These are phyloP conservation scores for Leccinum pachyderme DNA, from an alignment of 1,284 basidiomycete genomes.

Conservation along the genomic window DNA sequence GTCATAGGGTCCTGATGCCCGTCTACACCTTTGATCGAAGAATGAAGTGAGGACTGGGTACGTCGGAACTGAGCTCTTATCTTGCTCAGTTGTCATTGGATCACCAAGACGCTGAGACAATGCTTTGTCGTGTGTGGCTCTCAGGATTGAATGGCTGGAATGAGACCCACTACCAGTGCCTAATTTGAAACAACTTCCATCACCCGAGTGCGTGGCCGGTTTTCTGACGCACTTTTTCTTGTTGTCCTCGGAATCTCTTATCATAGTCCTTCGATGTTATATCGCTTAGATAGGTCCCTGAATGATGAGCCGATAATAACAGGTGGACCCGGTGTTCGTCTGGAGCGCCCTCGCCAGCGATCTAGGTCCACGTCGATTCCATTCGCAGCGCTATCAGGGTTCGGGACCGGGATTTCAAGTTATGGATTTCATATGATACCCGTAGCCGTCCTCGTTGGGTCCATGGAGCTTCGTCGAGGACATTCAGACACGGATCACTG, in stretches of 20 bases:
- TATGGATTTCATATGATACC: slow-evolving; percentile 15
- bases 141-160: neutral
- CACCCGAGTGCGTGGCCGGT: neutral
- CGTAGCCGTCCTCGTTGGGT: neutral
- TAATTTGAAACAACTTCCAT: slow-evolving; percentile 9
- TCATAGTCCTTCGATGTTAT: slow-evolving; percentile 1
- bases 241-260: slow-evolving; percentile 12
- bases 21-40: neutral
- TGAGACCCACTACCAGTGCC: neutral
- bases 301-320: neutral
- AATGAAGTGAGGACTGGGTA: slow-evolving; percentile 7
- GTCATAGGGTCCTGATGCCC: slow-evolving; percentile 19
- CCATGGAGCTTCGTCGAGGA: slow-evolving; percentile 10
- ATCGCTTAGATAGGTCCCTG: slow-evolving; percentile 6
- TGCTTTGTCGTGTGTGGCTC: neutral
- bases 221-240: neutral
- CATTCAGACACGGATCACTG: neutral
- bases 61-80: neutral
- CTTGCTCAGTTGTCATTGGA: neutral
- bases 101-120: neutral
- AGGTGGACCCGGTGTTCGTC: neutral
- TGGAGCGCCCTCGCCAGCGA: neutral
- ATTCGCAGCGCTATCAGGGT: slow-evolving; percentile 5
- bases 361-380: slow-evolving; percentile 6
- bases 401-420: slow-evolving; percentile 1